These are phyloP conservation scores for Stephanodiscus triporus DNA, from an alignment of 108 stramenopile genomes.

Conservation along the genomic window DNA sequence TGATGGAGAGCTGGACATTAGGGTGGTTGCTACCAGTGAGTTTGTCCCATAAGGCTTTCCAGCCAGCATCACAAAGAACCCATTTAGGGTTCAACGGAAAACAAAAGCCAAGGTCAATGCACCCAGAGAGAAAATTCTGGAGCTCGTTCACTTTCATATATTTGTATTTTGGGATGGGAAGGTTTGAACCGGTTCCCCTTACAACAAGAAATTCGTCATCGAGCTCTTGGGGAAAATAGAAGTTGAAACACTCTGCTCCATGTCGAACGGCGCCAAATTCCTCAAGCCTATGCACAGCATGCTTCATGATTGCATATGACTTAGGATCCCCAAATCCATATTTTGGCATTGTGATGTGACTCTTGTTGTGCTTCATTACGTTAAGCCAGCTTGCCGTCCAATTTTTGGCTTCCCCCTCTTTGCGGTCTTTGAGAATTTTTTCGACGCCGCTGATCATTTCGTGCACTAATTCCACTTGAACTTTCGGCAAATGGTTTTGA, in stretches of 20 bases:
- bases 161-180: conserved; percentile 53
- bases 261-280: conserved; percentile 75
- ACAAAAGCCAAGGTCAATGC: conserved; percentile 63
- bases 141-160: conserved; percentile 66
- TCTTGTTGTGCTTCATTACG: conserved; percentile 57
- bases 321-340: conserved; percentile 83
- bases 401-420: conserved; percentile 38
- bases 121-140: conserved; percentile 53
- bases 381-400: conserved; percentile 78
- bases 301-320: conserved; percentile 70
- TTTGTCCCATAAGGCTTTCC: conserved; percentile 51
- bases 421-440: conserved; percentile 47
- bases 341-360: conserved; percentile 53
- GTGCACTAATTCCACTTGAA: conserved; percentile 63
- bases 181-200: conserved; percentile 26
- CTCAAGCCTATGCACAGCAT: conserved; percentile 59
- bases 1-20: conserved; percentile 48
- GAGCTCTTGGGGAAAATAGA: conserved; percentile 78
- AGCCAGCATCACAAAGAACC: conserved; percentile 52
- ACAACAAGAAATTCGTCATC: conserved; percentile 75
- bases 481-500: conserved; percentile 59
- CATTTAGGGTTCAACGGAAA: conserved; percentile 72
- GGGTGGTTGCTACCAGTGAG: conserved; percentile 34
- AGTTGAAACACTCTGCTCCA: conserved; percentile 83
- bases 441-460: conserved; percentile 67